phyloP scores from a whole-genome alignment of 2,329 filamentous ascomycete species.

The Phyllachora maydis region DNA sequence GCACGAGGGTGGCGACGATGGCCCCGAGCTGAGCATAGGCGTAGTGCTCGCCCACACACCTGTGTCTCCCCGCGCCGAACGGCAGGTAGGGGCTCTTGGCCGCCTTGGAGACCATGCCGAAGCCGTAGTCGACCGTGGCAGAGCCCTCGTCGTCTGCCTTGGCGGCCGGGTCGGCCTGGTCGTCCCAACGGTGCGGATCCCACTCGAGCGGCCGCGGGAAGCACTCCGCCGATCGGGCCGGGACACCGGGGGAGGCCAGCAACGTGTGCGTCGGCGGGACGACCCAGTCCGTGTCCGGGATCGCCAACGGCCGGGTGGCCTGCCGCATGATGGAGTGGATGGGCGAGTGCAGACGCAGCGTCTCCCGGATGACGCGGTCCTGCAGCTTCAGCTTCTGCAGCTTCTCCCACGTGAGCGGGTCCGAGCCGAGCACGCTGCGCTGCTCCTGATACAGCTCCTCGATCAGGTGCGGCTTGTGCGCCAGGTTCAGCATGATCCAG shows the following conservation, averaged over 20 bases:
- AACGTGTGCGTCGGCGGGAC: conserved; percentile 27
- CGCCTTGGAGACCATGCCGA: conserved; percentile 5
- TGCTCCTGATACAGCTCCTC: conserved; percentile 65
- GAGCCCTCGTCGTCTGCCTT: conserved; percentile 1
- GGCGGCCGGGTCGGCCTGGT: conserved; percentile 2
- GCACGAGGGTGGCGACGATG: background rate
- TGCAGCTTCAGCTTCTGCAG: conserved; percentile 40
- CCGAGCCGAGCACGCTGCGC: conserved; percentile 28
- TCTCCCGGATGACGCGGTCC: conserved; percentile 48
- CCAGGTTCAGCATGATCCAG: conserved; percentile 71
- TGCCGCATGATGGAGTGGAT: conserved; percentile 57
- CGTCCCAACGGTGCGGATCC: conserved; percentile 4
- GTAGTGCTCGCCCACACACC: background rate
- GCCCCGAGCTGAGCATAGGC: conserved; percentile 1
- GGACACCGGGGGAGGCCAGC: conserved; percentile 21
- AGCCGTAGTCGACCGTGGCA: conserved; percentile 3
- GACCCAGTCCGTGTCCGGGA: conserved; percentile 32
- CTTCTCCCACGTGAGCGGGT: conserved; percentile 36
- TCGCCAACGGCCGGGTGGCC: conserved; percentile 43
- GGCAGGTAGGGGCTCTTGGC: conserved; percentile 5
- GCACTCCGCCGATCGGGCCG: conserved; percentile 28
- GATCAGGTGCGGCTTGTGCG: conserved; percentile 53
- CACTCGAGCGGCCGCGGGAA: conserved; percentile 20
- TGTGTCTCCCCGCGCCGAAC: background rate
- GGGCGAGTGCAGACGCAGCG: conserved; percentile 47